phyloP scores from a whole-genome alignment of 306 rosid genomes.

The Inga oerstediana region DNA sequence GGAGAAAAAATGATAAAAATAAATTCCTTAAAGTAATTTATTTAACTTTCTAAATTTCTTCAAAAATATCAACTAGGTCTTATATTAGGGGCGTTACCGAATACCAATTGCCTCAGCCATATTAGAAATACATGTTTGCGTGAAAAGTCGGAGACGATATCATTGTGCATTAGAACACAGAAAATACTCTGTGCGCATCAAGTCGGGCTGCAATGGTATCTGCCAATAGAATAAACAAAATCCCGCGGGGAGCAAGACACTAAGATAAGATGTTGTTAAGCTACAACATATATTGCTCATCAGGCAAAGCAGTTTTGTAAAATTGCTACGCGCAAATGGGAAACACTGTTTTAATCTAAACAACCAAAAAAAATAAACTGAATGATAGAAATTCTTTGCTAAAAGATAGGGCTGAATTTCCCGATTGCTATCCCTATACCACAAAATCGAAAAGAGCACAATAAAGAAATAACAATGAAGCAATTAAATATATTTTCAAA shows the following conservation, averaged over 20 bases:
- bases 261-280: background rate
- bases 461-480: too few relatives aligned
- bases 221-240: background rate
- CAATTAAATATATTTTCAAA: too few relatives aligned
- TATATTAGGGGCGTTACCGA: too few relatives aligned
- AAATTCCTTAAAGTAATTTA: too few relatives aligned
- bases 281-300: background rate
- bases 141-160: too few relatives aligned
- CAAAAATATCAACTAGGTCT: too few relatives aligned
- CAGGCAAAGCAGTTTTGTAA: background rate
- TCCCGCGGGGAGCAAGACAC: too few relatives aligned
- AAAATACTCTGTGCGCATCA: background rate
- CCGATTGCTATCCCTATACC: background rate
- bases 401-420: background rate
- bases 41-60: too few relatives aligned
- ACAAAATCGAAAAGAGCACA: background rate
- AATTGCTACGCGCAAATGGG: background rate
- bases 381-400: background rate
- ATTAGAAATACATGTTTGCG: too few relatives aligned
- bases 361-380: background rate
- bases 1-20: too few relatives aligned
- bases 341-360: background rate
- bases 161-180: background rate
- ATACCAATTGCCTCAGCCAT: too few relatives aligned
- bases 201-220: background rate